Percentiles rank a stretch among this genome's conserved stretches.
These are phyloP conservation scores for Monosporascus sp. DNA, from an alignment of 2,329 filamentous ascomycete species.

Conservation along the genomic window DNA sequence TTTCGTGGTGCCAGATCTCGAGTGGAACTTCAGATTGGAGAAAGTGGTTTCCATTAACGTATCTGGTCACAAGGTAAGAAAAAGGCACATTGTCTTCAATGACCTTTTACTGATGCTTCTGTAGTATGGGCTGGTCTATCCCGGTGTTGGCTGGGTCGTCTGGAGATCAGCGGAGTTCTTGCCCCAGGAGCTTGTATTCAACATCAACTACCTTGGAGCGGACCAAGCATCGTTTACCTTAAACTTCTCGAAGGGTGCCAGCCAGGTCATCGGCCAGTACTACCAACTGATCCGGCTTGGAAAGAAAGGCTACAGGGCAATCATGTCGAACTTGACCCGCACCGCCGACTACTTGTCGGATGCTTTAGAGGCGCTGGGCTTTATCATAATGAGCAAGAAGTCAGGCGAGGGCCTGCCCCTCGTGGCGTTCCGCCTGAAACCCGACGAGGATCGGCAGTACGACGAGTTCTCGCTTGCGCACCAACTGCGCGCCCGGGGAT, in stretches of 20 bases:
- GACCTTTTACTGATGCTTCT: constrained; percentile 3
- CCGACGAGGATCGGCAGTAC: constrained; percentile 54
- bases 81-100: neutral
- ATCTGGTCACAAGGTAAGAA: constrained; percentile 75
- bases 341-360: constrained; percentile 82
- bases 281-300: constrained; percentile 95
- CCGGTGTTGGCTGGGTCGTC: constrained; percentile 89
- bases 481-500: constrained; percentile 78
- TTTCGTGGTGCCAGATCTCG: constrained; percentile 76
- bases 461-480: constrained; percentile 80
- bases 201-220: constrained; percentile 97
- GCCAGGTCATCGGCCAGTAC: constrained; percentile 93
- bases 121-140: constrained; percentile 66
- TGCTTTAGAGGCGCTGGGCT: constrained; percentile 69
- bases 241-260: constrained; percentile 95
- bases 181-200: constrained; percentile 91
- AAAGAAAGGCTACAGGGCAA: constrained; percentile 84
- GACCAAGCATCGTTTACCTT: constrained; percentile 94
- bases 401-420: constrained; percentile 77
- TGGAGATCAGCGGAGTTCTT: constrained; percentile 82
- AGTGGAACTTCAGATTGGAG: constrained; percentile 89
- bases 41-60: constrained; percentile 92
- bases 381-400: constrained; percentile 82
- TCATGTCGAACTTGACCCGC: constrained; percentile 90
- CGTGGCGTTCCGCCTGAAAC: constrained; percentile 77